These are phyloP conservation scores for Calycina herbarum DNA, from an alignment of 2,329 filamentous ascomycete species.

Conservation along the genomic window DNA sequence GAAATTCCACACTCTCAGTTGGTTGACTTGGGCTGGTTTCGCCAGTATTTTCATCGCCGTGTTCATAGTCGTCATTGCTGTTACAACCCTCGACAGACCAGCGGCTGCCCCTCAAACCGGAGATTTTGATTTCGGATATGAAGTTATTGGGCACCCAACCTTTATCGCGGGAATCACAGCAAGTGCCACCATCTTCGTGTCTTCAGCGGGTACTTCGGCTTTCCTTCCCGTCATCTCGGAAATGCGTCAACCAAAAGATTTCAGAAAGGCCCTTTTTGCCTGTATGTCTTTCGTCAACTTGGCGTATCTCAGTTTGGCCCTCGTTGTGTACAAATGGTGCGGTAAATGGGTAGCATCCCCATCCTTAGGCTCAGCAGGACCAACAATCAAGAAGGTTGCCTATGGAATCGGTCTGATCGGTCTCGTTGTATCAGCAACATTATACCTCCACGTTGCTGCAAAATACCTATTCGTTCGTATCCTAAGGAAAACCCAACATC, in stretches of 20 bases:
- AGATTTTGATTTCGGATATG: constrained; percentile 59
- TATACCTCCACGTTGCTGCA: constrained; percentile 49
- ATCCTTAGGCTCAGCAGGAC: constrained; percentile 60
- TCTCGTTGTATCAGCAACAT: constrained; percentile 47
- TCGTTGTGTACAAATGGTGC: constrained; percentile 57
- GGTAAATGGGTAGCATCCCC: constrained; percentile 63
- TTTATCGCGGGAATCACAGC: constrained; percentile 61
- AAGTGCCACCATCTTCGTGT: constrained; percentile 59
- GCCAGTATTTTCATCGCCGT: constrained; percentile 57
- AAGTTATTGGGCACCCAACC: constrained; percentile 53
- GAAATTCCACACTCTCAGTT: constrained; percentile 61
- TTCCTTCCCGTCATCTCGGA: constrained; percentile 66
- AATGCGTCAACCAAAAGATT: constrained; percentile 60
- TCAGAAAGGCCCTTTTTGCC: constrained; percentile 58
- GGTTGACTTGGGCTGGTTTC: constrained; percentile 63
- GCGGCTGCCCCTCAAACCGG: constrained; percentile 61
- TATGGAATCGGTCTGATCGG: constrained; percentile 60
- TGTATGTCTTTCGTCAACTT: constrained; percentile 59
- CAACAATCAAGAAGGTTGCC: constrained; percentile 58
- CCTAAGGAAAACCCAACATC: constrained; percentile 50
- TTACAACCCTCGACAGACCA: constrained; percentile 57
- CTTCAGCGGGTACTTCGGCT: constrained; percentile 57
- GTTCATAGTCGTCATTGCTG: constrained; percentile 53
- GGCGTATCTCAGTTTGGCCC: constrained; percentile 57
- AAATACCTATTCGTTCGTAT: constrained; percentile 59